Base-by-base conservation (phyloP, 345 rosid species). In the Salix dunnii region DNA sequence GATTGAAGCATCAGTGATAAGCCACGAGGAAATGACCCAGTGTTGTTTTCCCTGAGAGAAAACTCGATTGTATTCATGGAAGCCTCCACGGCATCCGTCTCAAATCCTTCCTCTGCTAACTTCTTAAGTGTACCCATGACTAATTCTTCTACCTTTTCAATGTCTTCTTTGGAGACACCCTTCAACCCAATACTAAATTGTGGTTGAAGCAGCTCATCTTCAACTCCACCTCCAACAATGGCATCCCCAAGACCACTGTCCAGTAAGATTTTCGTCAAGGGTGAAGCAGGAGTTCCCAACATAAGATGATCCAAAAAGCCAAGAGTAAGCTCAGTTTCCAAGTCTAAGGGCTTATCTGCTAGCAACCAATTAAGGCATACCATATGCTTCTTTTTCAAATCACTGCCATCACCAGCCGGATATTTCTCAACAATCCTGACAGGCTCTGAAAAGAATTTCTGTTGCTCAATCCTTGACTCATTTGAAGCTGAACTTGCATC, bases 21-120 rank as follows among this genome's bases (percentile, higher is more conserved):
- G 72, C 99, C 99, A 75, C 99, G 97, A 81, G 99, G 99, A 83
- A 91, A 96, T 76, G 99, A 96, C 58, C 98, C 98, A 11, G 97
- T 96, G 72, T 96, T 93, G 82, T 96, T 96, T 81, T 96, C 99
- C 82, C 99, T 85, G 20, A 96, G 94, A 84, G 98, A 91, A 83
- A 96, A 91, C 83, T 96, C 99, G 76, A 93, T 93, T 28, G 98
- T 96, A 82, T 96, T 96, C 98, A 96, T 93, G 74, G 98, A 96
- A 85, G 98, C 99, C 87, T 96, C 99, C 77, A 96, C 88, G 79
- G 98, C 97, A 70, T 91, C 92, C 27, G 77, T 73, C 55, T 96
- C 98, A 87, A 96, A 93, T 76, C 99, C 98, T 84, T 96, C 96
- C 48, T 90, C 96, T 61, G 89, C 88, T 85, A 93, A 84, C 79